Evolutionary conservation across 1,139 yeast species (phyloP).

Genomic region (Yarrowia galli): DNA sequence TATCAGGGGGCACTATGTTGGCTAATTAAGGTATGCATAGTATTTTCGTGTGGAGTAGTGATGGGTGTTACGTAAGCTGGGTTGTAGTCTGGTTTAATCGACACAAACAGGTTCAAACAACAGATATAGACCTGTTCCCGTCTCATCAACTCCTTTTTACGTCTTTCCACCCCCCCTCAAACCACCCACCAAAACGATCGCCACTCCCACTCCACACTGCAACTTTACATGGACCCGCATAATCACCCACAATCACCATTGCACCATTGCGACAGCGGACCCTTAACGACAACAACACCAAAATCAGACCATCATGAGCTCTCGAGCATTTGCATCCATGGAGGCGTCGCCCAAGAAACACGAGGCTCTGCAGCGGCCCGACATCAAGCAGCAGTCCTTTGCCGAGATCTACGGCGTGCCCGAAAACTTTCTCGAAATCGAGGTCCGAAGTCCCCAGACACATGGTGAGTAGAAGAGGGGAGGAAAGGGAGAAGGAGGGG

Average conservation of each 20-base stretch:
- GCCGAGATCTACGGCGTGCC: constrained; percentile 93
- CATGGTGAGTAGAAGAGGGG: constrained; percentile 57
- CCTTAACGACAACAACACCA: neutral
- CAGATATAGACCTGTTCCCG: neutral
- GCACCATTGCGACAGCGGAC: no score
- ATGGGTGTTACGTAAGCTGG: neutral
- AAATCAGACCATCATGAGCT: constrained; percentile 16
- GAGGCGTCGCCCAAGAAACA: constrained; percentile 45
- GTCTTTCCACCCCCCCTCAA: neutral
- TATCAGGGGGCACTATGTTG: neutral
- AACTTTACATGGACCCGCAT: constrained; percentile 38
- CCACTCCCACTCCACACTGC: constrained; percentile 19
- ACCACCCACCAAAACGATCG: neutral
- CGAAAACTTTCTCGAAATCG: constrained; percentile 91
- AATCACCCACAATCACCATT: constrained; percentile 24
- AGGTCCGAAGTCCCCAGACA: constrained; percentile 78
- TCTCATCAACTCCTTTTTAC: no score
- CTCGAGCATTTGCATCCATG: constrained; percentile 38
- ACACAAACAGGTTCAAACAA: neutral
- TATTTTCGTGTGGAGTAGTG: neutral
- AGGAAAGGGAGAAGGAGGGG: neutral
- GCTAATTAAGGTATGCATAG: neutral
- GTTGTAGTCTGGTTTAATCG: neutral
- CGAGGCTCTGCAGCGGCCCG: constrained; percentile 51
- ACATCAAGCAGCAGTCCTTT: constrained; percentile 67